Percentiles rank a stretch among this genome's conserved stretches.
Conservation (phyloP, 371 early-diverging fungal genomes). For the Dichotomocladium elegans region DNA sequence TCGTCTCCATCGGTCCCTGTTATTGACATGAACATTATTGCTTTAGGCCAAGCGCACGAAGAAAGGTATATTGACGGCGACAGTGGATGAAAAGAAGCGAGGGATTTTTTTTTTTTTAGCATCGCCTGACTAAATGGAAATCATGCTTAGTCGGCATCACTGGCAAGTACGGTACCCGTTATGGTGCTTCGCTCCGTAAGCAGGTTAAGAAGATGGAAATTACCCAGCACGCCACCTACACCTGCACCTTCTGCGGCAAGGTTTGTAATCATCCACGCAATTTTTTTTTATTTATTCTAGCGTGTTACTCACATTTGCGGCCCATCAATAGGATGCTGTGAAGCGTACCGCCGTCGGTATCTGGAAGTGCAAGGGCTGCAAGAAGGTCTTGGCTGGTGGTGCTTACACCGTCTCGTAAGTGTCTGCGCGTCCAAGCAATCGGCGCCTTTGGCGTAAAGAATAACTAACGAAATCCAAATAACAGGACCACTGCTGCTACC, state of each 20-base stretch:
- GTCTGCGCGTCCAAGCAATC: background rate
- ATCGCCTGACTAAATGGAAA: too few species aligned
- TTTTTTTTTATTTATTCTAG: background rate
- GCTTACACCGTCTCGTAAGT: slow-evolving; percentile 90
- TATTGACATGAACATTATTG: too few species aligned
- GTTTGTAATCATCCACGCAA: too few species aligned
- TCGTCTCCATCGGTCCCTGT: too few species aligned
- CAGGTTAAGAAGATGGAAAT: slow-evolving; percentile 99
- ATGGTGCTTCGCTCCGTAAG: slow-evolving; percentile 99
- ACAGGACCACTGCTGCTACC: slow-evolving; percentile 83
- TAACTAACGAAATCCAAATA: background rate
- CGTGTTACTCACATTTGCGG: background rate
- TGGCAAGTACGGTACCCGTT: slow-evolving; percentile 99
- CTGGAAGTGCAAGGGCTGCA: slow-evolving; percentile 99
- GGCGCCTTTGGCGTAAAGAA: too few species aligned
- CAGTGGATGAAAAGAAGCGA: too few species aligned
- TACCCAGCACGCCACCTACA: slow-evolving; percentile 99
- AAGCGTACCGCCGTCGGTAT: slow-evolving; percentile 98
- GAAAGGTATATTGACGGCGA: too few species aligned
- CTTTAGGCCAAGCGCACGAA: slow-evolving; percentile 96
- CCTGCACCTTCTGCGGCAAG: slow-evolving; percentile 99
- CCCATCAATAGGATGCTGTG: slow-evolving; percentile 72
- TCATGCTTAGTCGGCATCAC: slow-evolving; percentile 96
- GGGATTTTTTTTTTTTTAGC: too few species aligned
- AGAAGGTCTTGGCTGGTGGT: slow-evolving; percentile 97